Conservation (phyloP, 768 basidiomycete genomes). For the Crucibulum laeve region DNA sequence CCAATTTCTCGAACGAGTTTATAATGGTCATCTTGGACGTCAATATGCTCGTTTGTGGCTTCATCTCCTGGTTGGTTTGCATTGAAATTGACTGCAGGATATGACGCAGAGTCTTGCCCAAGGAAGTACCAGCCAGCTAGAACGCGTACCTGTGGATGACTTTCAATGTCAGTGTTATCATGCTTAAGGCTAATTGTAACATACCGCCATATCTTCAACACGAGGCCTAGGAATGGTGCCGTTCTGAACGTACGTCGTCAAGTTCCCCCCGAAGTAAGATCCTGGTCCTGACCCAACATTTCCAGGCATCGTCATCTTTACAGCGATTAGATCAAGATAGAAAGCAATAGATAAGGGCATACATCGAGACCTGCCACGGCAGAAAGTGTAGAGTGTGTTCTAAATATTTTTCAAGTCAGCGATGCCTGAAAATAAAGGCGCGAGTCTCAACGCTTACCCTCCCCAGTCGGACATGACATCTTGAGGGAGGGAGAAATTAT, state of each 20-base stretch:
- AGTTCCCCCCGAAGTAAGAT: constrained; percentile 47
- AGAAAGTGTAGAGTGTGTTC: constrained; percentile 43
- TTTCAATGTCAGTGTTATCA: no score
- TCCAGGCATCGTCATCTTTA: constrained; percentile 72
- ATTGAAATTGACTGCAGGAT: constrained; percentile 60
- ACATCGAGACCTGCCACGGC: constrained; percentile 65
- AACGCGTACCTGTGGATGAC: no score
- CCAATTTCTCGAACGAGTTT: constrained; percentile 58
- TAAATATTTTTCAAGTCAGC: no score
- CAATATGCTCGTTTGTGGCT: constrained; percentile 38
- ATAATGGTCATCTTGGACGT: constrained; percentile 55
- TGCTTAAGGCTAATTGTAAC: no score
- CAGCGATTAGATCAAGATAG: background rate
- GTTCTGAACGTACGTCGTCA: constrained; percentile 55
- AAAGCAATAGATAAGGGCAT: constrained; percentile 11
- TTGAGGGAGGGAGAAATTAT: no score
- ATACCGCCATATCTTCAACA: constrained; percentile 50
- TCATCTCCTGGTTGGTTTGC: constrained; percentile 36
- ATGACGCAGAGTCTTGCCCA: constrained; percentile 54
- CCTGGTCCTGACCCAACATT: constrained; percentile 26
- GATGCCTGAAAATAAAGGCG: no score
- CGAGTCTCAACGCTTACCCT: no score
- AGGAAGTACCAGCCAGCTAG: constrained; percentile 38
- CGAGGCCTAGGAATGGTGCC: constrained; percentile 48
- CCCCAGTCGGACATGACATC: constrained; percentile 50